Evolutionary conservation across 306 rosid genomes (phyloP).

Genomic region (Quercus dentata): DNA sequence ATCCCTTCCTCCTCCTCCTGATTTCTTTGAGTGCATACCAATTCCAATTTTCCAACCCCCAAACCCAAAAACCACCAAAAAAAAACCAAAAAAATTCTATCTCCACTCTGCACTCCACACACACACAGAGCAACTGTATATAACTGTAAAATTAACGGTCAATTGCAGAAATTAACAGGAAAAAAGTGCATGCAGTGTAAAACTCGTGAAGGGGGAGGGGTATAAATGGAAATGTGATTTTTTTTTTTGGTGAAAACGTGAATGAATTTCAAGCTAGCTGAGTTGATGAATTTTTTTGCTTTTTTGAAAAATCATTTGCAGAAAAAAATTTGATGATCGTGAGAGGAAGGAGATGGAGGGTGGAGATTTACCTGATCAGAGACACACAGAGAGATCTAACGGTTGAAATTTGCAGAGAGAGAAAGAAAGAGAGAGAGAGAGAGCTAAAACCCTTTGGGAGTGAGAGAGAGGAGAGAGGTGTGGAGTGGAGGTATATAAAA

Average conservation of each 20-base stretch:
- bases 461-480: not conserved
- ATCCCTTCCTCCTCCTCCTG: constrained; percentile 26
- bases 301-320: not conserved
- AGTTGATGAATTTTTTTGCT: no score
- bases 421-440: not conserved
- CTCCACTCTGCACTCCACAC: not conserved
- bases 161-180: not conserved
- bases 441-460: not conserved
- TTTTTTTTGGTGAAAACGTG: not conserved
- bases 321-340: not conserved
- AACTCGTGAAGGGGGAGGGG: not conserved
- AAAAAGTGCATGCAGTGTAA: not conserved
- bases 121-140: no score
- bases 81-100: not conserved
- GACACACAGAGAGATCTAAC: not conserved
- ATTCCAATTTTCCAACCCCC: not conserved
- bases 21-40: constrained; percentile 69
- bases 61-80: no score
- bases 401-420: not conserved
- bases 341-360: not conserved
- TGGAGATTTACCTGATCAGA: not conserved
- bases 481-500: not conserved
- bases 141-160: not conserved
- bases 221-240: not conserved
- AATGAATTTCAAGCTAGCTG: no score